These are phyloP conservation scores for Tetratostichococcus sp. DNA, from an alignment of 139 green algal species.

Conservation along the genomic window DNA sequence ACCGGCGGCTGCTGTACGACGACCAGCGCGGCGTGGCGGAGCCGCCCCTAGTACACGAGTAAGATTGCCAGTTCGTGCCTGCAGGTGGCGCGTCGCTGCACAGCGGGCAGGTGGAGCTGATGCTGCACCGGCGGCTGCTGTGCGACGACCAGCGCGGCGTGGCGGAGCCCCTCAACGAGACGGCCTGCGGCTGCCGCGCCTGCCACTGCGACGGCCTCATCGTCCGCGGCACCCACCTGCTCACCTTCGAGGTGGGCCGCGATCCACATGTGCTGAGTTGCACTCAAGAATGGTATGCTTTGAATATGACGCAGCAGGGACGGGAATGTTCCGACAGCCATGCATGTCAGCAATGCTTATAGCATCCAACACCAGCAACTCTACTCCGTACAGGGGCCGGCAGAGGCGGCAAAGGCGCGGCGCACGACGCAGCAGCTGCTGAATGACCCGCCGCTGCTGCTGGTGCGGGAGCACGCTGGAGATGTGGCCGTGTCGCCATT, in stretches of 20 bases:
- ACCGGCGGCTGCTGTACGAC: background rate
- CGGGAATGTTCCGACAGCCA: background rate
- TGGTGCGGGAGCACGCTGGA: constrained; percentile 36
- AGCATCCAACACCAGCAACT: background rate
- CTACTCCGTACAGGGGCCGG: background rate
- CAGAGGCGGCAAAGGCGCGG: constrained; percentile 3
- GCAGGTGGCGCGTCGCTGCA: constrained; percentile 37
- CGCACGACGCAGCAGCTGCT: constrained; percentile 37
- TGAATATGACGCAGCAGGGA: background rate
- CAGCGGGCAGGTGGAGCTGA: constrained; percentile 51
- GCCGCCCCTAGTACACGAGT: background rate
- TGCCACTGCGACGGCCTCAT: constrained; percentile 48
- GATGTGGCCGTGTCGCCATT: background rate
- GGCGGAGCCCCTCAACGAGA: constrained; percentile 71
- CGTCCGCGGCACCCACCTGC: constrained; percentile 29
- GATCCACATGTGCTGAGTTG: no score
- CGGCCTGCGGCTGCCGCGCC: constrained; percentile 50
- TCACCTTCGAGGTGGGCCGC: constrained; percentile 22
- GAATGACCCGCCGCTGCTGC: constrained; percentile 50
- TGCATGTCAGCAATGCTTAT: background rate
- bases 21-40: background rate
- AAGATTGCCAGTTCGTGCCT: no score
- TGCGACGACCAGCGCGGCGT: constrained; percentile 67
- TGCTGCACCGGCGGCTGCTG: constrained; percentile 54
- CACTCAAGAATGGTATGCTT: no score